Evolutionary conservation across 169 alveolate genomes (phyloP).

Genomic region (Babesia ovata): DNA sequence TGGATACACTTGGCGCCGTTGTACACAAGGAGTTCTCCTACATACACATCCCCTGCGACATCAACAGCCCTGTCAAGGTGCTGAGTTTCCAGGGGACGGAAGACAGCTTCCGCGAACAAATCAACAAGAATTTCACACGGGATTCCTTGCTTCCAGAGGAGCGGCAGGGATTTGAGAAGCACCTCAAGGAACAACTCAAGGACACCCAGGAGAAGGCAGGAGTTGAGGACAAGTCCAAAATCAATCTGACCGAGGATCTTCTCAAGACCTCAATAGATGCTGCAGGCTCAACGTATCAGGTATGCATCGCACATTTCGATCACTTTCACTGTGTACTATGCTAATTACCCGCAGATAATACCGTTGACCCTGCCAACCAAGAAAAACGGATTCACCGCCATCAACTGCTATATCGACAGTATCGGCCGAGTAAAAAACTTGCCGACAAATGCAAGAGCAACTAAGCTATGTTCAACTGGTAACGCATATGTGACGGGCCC

Average conservation of each 20-base stretch:
- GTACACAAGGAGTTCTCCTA: slow-evolving; percentile 59
- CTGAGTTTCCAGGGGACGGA: slow-evolving; percentile 60
- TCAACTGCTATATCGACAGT: slow-evolving; percentile 88
- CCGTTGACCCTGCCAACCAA: slow-evolving; percentile 86
- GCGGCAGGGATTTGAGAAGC: slow-evolving; percentile 48
- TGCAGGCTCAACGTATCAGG: slow-evolving; percentile 59
- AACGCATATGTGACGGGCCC: neutral
- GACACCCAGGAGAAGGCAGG: slow-evolving; percentile 38
- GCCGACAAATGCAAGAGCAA: slow-evolving; percentile 86
- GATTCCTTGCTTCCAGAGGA: slow-evolving; percentile 57
- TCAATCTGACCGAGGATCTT: slow-evolving; percentile 40
- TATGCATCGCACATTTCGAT: neutral
- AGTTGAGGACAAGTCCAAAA: slow-evolving; percentile 7
- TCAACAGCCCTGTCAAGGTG: slow-evolving; percentile 58
- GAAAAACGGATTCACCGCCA: slow-evolving; percentile 74
- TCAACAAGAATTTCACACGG: slow-evolving; percentile 52
- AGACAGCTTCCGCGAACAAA: slow-evolving; percentile 40
- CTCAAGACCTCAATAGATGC: slow-evolving; percentile 56
- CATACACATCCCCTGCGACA: slow-evolving; percentile 62
- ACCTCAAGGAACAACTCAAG: slow-evolving; percentile 43
- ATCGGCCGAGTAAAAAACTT: slow-evolving; percentile 86
- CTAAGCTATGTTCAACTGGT: slow-evolving; percentile 86
- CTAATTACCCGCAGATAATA: slow-evolving; percentile 75
- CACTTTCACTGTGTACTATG: neutral
- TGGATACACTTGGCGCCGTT: slow-evolving; percentile 59